Conservation (phyloP, 106 monocot genomes). For the Dendrobium chrysotoxum region DNA sequence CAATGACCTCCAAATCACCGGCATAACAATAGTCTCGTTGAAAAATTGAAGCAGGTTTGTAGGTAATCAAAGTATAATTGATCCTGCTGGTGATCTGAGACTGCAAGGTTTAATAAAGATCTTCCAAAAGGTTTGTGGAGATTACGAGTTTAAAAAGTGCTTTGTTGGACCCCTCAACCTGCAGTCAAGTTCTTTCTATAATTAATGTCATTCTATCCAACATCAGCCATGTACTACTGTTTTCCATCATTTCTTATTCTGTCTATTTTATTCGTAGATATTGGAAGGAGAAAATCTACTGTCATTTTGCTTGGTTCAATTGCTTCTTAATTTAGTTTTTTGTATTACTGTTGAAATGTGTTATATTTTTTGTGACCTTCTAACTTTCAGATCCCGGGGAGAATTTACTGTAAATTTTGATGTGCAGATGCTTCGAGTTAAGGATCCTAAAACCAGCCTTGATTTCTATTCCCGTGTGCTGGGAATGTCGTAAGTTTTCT, state of each 20-base stretch:
- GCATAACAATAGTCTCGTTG: background rate
- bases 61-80: background rate
- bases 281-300: background rate
- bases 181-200: background rate
- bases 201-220: background rate
- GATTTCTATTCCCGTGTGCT: slow-evolving; percentile 95
- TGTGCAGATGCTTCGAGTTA: slow-evolving; percentile 83
- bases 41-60: background rate
- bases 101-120: background rate
- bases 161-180: background rate
- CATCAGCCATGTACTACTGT: background rate
- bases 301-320: background rate
- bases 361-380: background rate
- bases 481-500: slow-evolving; percentile 84
- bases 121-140: background rate
- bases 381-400: background rate
- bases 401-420: slow-evolving; percentile 18
- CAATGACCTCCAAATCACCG: background rate
- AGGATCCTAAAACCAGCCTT: slow-evolving; percentile 92
- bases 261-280: background rate
- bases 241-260: background rate
- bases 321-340: background rate
- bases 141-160: background rate
- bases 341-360: background rate
- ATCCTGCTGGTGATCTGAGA: background rate